These are phyloP conservation scores for Boletus putidus DNA, from an alignment of 1,284 basidiomycete genomes.

Conservation along the genomic window DNA sequence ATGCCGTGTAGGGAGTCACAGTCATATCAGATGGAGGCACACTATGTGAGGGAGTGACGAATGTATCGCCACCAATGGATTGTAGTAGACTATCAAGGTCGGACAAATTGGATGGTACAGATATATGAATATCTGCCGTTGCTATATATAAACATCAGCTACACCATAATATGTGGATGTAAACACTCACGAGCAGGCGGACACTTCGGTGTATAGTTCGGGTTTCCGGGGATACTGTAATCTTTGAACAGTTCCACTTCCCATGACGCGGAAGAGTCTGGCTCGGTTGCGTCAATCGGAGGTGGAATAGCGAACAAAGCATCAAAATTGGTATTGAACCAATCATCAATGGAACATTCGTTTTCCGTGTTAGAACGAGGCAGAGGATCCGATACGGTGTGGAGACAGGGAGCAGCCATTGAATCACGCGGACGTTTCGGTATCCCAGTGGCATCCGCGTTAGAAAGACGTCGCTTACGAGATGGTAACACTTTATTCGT, in stretches of 20 bases:
- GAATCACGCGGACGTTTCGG: constrained; percentile 31
- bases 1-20: neutral
- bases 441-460: constrained; percentile 17
- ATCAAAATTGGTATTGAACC: constrained; percentile 30
- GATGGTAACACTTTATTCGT: neutral
- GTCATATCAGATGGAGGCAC: neutral
- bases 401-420: constrained; percentile 18
- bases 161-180: neutral
- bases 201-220: neutral
- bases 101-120: neutral
- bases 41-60: neutral
- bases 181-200: constrained; percentile 19
- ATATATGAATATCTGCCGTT: neutral
- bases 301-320: constrained; percentile 32
- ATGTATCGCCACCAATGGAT: constrained; percentile 7
- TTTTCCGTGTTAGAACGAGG: constrained; percentile 17
- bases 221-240: constrained; percentile 25
- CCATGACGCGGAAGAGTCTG: constrained; percentile 22
- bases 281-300: constrained; percentile 23
- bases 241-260: constrained; percentile 35
- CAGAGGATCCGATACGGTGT: constrained; percentile 35
- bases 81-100: constrained; percentile 23
- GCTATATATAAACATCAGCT: neutral
- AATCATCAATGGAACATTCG: constrained; percentile 31
- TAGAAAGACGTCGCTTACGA: constrained; percentile 40